A percentile compares a stretch with the other conserved stretches of the same genome.
Evolutionary conservation across 2,329 filamentous ascomycete genomes (phyloP).

Genomic region (Lachnellula subtilissima): DNA sequence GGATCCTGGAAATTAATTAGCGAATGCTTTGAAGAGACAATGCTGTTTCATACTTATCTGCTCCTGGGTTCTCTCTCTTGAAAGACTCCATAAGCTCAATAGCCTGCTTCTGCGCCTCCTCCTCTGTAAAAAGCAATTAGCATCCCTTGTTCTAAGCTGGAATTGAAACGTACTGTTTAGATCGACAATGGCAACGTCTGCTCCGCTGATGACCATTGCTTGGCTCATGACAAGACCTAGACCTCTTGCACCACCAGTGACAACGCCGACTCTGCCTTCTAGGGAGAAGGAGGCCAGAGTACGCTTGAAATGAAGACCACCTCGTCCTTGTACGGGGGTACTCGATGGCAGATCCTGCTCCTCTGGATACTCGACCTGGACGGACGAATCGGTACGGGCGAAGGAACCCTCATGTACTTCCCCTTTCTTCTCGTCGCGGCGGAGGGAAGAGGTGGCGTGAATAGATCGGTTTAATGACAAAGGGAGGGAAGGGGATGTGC

Average conservation of each 20-base stretch:
- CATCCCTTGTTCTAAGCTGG: background rate
- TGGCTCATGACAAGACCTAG: constrained; percentile 90
- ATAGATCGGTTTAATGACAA: constrained; percentile 14
- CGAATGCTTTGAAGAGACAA: background rate
- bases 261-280: constrained; percentile 74
- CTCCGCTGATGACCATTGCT: constrained; percentile 81
- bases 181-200: constrained; percentile 87
- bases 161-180: constrained; percentile 68
- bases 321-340: constrained; percentile 66
- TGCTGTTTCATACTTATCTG: constrained; percentile 50
- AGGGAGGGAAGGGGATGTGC: constrained; percentile 10
- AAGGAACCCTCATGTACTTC: constrained; percentile 38
- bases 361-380: constrained; percentile 73
- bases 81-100: constrained; percentile 69
- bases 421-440: constrained; percentile 21
- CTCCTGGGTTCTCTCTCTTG: constrained; percentile 71
- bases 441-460: constrained; percentile 16
- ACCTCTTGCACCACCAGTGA: constrained; percentile 87
- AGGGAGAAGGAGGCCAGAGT: constrained; percentile 84
- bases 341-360: constrained; percentile 69
- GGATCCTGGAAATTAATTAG: constrained; percentile 47
- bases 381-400: constrained; percentile 73
- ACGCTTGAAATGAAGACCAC: constrained; percentile 76
- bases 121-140: constrained; percentile 48
- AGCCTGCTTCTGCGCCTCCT: constrained; percentile 77